These are phyloP conservation scores for Ophiostoma triangulosporum DNA, from an alignment of 2,329 filamentous ascomycete genomes.

Conservation along the genomic window DNA sequence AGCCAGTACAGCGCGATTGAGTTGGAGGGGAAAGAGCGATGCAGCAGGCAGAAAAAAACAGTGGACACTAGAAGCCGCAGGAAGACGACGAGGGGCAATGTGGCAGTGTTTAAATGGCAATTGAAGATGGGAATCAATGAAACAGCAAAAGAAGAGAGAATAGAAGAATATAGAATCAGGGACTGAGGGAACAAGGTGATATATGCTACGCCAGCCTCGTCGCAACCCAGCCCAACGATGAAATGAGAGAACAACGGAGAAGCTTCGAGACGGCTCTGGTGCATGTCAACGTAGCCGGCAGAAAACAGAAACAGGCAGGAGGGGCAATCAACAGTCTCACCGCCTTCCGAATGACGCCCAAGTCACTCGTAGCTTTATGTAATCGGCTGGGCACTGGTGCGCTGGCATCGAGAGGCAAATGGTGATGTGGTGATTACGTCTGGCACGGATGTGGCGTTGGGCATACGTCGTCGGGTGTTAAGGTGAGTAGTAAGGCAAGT, in stretches of 20 bases:
- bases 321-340: neutral
- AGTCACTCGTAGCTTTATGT: neutral
- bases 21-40: neutral
- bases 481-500: no score
- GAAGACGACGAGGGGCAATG: neutral
- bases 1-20: neutral
- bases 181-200: neutral
- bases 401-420: neutral
- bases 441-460: no score
- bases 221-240: neutral
- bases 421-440: no score
- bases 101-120: neutral
- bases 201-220: neutral
- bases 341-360: neutral
- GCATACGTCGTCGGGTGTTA: no score
- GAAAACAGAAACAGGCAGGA: neutral
- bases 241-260: constrained; percentile 6
- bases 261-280: constrained; percentile 9
- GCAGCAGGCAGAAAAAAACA: constrained; percentile 4
- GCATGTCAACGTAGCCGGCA: neutral
- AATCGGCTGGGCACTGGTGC: neutral
- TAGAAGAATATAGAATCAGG: neutral
- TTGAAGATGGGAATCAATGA: neutral
- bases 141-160: neutral
- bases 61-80: neutral